Base-by-base conservation (phyloP, 805 yeast species). In the Myxozyma sirexii region DNA sequence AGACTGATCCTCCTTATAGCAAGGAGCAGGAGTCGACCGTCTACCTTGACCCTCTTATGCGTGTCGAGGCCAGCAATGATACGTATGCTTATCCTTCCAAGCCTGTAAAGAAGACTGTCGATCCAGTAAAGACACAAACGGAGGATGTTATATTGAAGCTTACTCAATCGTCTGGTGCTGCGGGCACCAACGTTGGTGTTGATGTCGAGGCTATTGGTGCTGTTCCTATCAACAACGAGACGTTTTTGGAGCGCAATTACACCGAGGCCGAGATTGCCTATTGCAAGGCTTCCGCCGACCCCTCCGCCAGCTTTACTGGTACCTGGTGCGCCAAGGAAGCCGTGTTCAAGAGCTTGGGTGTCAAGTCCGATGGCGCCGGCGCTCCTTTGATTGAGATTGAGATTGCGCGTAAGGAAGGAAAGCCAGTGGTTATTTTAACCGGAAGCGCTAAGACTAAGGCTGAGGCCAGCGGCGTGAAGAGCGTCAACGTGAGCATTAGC, bases 241-340 rank as follows among this genome's bases (percentile, higher is more conserved):
- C 97, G 23, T 94, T 94, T 75, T 73, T 96, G 60, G 91, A 87
- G 75, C 85, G 98, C 73, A 94, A 94, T 81, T 94, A 92, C 81
- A 92, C 98, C 46, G 78, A 73, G 6, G 79, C 76, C 17, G 99
- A 94, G 79, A 85, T 86, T 67, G 79, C 77, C 37, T 94, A 94
- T 80, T 91, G 97, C 75, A 67, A 75, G 61, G 72, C 78, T 35
- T 84, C 97, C 33, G 80, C 97, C 44, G 81, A 81, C 66, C 89
- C 94, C 53, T 88, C 84, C 71, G 90, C 98, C 13, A 90, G 97
- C 2, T 94, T 82, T 76, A 91, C 99, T 27, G 99, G 99, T 49
- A 88, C 96, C 45, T 94, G 99, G 99, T 90, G 97, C 31, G 99
- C 99, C 46, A 94, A 94, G 78, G 99, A 94, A 79, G 99, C 99